Percentiles rank a stretch among this genome's conserved stretches.
Evolutionary conservation across 148 eudicot genomes (phyloP).

Genomic region (Dianthus caryophyllus): DNA sequence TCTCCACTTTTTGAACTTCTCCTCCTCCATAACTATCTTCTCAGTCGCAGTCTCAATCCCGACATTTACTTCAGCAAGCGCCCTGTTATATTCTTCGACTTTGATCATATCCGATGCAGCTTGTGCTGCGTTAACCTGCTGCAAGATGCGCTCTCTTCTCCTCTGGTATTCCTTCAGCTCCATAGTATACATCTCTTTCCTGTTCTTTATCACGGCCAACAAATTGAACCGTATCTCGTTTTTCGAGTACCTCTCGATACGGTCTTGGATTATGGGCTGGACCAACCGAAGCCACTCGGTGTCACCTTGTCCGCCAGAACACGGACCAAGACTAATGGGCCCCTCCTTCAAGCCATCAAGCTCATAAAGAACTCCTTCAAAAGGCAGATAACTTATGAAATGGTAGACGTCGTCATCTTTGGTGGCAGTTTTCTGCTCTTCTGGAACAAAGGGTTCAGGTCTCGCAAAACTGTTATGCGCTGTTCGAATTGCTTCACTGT

Average conservation of each 20-base stretch:
- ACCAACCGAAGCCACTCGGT: constrained; percentile 71
- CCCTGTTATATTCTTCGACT: constrained; percentile 54
- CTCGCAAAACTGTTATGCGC: constrained; percentile 98
- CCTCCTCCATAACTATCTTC: constrained; percentile 95
- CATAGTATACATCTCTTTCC: constrained; percentile 80
- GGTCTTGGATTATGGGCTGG: constrained; percentile 87
- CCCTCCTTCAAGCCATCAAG: constrained; percentile 96
- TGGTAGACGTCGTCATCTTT: constrained; percentile 97
- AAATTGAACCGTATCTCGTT: constrained; percentile 90
- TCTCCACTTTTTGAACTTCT: constrained; percentile 94
- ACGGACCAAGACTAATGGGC: constrained; percentile 92
- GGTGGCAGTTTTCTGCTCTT: constrained; percentile 84
- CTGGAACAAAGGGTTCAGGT: constrained; percentile 93
- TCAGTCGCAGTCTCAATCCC: constrained; percentile 90
- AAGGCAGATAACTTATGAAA: constrained; percentile 89
- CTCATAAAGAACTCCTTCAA: constrained; percentile 89
- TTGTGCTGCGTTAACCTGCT: constrained; percentile 58
- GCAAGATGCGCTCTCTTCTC: constrained; percentile 72
- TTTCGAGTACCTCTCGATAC: constrained; percentile 80
- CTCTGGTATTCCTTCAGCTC: constrained; percentile 90
- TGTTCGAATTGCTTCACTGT: constrained; percentile 92
- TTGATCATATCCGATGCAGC: constrained; percentile 47
- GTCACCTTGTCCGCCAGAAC: constrained; percentile 75
- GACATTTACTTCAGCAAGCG: constrained; percentile 73
- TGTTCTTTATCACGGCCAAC: constrained; percentile 81